Conservation (phyloP, 1,139 yeast species). For the Groenewaldozyma sp. region DNA sequence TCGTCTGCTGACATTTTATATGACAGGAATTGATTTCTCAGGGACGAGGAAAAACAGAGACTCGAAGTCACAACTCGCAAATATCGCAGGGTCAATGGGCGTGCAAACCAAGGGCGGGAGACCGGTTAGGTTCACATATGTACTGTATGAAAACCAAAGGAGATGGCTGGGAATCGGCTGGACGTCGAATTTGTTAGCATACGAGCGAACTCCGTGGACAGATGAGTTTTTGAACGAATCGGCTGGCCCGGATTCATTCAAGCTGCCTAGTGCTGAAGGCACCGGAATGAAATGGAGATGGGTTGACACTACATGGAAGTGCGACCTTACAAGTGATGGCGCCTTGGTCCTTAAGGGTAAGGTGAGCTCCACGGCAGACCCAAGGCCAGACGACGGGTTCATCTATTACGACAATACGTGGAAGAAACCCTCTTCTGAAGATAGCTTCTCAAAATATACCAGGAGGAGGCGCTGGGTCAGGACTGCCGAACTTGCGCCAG, state of each 20-base stretch:
- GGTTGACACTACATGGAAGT: slow-evolving; percentile 88
- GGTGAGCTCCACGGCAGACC: slow-evolving; percentile 64
- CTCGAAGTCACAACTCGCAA: slow-evolving; percentile 18
- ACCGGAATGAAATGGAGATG: slow-evolving; percentile 82
- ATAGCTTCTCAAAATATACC: slow-evolving; percentile 82
- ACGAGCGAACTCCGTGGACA: slow-evolving; percentile 95
- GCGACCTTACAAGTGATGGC: slow-evolving; percentile 84
- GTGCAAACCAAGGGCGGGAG: slow-evolving; percentile 46
- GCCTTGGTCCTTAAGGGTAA: slow-evolving; percentile 62
- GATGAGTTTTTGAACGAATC: slow-evolving; percentile 89
- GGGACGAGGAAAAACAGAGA: slow-evolving; percentile 32
- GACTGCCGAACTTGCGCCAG: slow-evolving; percentile 69
- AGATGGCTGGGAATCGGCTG: slow-evolving; percentile 98
- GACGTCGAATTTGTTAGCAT: slow-evolving; percentile 84
- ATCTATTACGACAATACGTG: slow-evolving; percentile 87
- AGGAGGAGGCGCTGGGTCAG: slow-evolving; percentile 93
- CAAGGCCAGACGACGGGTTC: slow-evolving; percentile 73
- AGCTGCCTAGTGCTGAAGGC: slow-evolving; percentile 65
- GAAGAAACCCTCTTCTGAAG: slow-evolving; percentile 86
- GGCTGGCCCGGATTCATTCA: slow-evolving; percentile 64
- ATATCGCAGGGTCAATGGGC: slow-evolving; percentile 33
- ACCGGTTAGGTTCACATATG: slow-evolving; percentile 83
- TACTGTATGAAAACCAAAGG: slow-evolving; percentile 90
- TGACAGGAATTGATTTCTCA: slow-evolving; percentile 81
- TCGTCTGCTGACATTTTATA: slow-evolving; percentile 62